These are phyloP conservation scores for Vigna nakashimae DNA, from an alignment of 306 rosid species.

Conservation along the genomic window DNA sequence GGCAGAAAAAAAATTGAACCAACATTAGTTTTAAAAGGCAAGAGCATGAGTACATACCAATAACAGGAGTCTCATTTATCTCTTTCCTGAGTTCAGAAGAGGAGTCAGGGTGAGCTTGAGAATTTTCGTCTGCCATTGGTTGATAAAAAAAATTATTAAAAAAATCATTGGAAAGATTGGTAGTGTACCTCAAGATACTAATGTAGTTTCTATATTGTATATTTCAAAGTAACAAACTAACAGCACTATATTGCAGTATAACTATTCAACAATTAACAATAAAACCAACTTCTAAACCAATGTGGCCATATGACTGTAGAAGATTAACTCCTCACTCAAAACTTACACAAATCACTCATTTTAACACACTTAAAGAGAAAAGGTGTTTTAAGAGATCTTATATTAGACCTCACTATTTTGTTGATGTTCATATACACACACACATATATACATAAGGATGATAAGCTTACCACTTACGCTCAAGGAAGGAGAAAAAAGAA, in stretches of 20 bases:
- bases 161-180: slow-evolving; percentile 7
- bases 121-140: slow-evolving; percentile 58
- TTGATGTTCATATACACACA: no score
- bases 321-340: not conserved
- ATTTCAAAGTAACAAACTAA: slow-evolving; percentile 18
- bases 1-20: slow-evolving; percentile 34
- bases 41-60: slow-evolving; percentile 59
- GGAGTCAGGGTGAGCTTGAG: slow-evolving; percentile 67
- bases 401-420: no score
- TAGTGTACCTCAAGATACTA: slow-evolving; percentile 7
- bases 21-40: slow-evolving; percentile 8
- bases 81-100: slow-evolving; percentile 62
- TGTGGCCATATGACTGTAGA: not conserved
- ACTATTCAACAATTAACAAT: slow-evolving; percentile 25
- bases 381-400: no score
- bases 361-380: not conserved
- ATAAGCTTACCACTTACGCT: no score
- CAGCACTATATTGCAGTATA: slow-evolving; percentile 2
- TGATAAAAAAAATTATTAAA: slow-evolving; percentile 41
- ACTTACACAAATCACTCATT: not conserved
- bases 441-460: no score
- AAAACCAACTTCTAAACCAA: slow-evolving; percentile 15
- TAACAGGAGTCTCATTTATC: slow-evolving; percentile 53
- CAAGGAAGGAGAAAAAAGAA: no score
- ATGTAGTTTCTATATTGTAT: slow-evolving; percentile 11